Conservation (phyloP, 768 basidiomycete species). For the Lactarius pseudohatsudake region DNA sequence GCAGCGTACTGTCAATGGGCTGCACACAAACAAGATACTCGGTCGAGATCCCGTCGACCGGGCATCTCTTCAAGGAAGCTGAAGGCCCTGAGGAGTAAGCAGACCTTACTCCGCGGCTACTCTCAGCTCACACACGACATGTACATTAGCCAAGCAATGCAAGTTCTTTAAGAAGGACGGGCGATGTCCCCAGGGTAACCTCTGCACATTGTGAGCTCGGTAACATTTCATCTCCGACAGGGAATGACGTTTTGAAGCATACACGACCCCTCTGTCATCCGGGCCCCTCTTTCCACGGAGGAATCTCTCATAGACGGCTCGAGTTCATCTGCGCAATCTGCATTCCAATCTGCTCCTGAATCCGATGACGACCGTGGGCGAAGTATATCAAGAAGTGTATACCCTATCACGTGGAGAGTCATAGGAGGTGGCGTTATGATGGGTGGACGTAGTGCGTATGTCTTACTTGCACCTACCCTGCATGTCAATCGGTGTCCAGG, state of each 20-base stretch:
- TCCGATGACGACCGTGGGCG: conserved; percentile 26
- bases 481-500: conserved; percentile 27
- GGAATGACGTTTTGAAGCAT: conserved; percentile 10
- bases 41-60: conserved; percentile 13
- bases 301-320: conserved; percentile 5
- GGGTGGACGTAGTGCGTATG: conserved; percentile 40
- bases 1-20: conserved; percentile 13
- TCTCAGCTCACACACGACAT: conserved; percentile 2
- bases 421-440: conserved; percentile 78
- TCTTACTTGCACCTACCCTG: not conserved
- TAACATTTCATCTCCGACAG: not conserved
- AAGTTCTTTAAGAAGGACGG: conserved; percentile 28
- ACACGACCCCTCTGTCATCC: conserved; percentile 17
- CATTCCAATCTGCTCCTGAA: not conserved
- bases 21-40: not conserved
- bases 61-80: conserved; percentile 23
- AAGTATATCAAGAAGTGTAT: conserved; percentile 41
- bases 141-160: conserved; percentile 26
- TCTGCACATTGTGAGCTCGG: conserved; percentile 28
- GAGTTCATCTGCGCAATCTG: not conserved
- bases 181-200: conserved; percentile 23
- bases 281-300: not conserved
- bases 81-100: conserved; percentile 28
- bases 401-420: conserved; percentile 72
- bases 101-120: not conserved